phyloP scores from a whole-genome alignment of 1,284 basidiomycete species.

The Meira nashicola region DNA sequence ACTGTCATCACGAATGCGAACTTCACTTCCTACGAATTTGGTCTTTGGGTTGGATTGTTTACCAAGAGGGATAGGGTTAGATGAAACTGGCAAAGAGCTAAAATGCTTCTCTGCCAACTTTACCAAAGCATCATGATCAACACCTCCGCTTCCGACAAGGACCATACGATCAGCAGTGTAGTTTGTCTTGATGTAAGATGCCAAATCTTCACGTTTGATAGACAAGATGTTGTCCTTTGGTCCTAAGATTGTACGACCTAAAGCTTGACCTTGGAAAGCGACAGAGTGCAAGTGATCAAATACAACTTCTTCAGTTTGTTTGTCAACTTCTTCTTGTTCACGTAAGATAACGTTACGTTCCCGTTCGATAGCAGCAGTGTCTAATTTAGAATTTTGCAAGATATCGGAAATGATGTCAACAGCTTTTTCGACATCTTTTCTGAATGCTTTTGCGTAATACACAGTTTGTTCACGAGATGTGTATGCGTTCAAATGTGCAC shows the following conservation, averaged over 20 bases:
- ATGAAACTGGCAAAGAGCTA: conserved; percentile 76
- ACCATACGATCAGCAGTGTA: conserved; percentile 99
- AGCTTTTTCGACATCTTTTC: conserved; percentile 83
- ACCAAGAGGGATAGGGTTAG: conserved; percentile 83
- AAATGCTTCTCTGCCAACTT: conserved; percentile 94
- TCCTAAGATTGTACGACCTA: conserved; percentile 95
- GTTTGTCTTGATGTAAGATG: conserved; percentile 91
- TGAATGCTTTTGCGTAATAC: conserved; percentile 98
- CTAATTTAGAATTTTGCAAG: conserved; percentile 94
- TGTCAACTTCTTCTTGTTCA: conserved; percentile 98
- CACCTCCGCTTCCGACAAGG: conserved; percentile 91
- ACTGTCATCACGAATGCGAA: conserved; percentile 92
- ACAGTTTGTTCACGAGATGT: conserved; percentile 98
- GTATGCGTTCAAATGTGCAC: conserved; percentile 96
- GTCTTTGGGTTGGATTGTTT: conserved; percentile 58
- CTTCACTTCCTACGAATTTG: conserved; percentile 87
- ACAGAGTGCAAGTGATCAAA: conserved; percentile 97
- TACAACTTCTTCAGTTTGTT: conserved; percentile 95
- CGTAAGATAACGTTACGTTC: conserved; percentile 95
- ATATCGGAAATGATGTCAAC: conserved; percentile 99
- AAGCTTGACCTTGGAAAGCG: conserved; percentile 93
- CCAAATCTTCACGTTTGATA: conserved; percentile 84
- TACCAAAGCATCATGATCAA: conserved; percentile 87
- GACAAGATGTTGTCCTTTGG: conserved; percentile 95
- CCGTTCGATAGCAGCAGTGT: conserved; percentile 79